Evolutionary conservation across 2,329 filamentous ascomycete species (phyloP).

Genomic region (Calonectria pseudoturangicola): DNA sequence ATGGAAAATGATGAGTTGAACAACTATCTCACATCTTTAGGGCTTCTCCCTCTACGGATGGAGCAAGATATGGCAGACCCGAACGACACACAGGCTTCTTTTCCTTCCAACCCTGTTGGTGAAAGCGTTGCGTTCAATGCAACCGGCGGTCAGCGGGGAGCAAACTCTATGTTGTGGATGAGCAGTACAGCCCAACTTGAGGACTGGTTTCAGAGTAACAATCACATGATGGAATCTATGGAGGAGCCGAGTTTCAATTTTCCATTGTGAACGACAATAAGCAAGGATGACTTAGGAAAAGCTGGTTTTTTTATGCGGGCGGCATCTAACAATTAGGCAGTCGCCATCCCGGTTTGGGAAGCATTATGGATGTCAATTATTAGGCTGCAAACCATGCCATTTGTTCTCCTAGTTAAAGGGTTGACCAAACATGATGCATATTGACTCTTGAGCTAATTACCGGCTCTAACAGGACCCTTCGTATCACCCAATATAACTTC

Average conservation of each 20-base stretch:
- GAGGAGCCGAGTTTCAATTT: slow-evolving; percentile 15
- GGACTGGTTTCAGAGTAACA: slow-evolving; percentile 36
- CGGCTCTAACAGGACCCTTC: too few species aligned
- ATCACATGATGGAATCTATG: slow-evolving; percentile 31
- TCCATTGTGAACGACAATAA: not conserved
- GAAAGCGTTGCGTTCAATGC: not conserved
- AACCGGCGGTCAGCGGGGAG: not conserved
- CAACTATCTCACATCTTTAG: not conserved
- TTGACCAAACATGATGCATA: too few species aligned
- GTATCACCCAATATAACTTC: too few species aligned
- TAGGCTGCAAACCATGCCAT: too few species aligned
- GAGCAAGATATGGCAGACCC: not conserved
- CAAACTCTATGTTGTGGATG: slow-evolving; percentile 22
- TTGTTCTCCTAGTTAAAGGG: too few species aligned
- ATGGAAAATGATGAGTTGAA: slow-evolving; percentile 10
- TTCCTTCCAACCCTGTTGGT: not conserved
- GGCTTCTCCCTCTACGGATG: not conserved
- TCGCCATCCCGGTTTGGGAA: too few species aligned
- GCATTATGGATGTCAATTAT: too few species aligned
- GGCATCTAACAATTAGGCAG: too few species aligned
- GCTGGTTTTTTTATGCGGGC: too few species aligned
- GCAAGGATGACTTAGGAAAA: too few species aligned
- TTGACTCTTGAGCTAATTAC: too few species aligned
- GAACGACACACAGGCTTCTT: not conserved
- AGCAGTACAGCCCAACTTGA: slow-evolving; percentile 27